These are phyloP conservation scores for Scalesia atractyloides DNA, from an alignment of 129 eudicot species.

Conservation along the genomic window DNA sequence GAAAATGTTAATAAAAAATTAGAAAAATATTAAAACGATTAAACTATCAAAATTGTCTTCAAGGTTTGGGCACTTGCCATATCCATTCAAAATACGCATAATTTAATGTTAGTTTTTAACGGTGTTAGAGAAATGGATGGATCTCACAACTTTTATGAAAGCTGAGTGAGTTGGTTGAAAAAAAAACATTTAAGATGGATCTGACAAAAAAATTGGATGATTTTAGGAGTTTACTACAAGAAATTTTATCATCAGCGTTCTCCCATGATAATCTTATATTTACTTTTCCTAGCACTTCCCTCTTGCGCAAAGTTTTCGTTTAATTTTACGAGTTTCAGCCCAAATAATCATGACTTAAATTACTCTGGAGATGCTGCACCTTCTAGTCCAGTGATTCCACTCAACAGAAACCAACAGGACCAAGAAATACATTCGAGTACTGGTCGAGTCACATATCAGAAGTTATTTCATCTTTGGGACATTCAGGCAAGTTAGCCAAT, in stretches of 20 bases:
- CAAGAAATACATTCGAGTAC: constrained; percentile 24
- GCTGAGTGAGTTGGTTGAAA: too few relatives aligned
- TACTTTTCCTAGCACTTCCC: constrained; percentile 12
- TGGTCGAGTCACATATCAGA: constrained; percentile 29
- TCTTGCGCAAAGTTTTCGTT: constrained; percentile 19
- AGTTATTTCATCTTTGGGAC: constrained; percentile 36
- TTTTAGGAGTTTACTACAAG: too few relatives aligned
- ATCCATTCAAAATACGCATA: too few relatives aligned
- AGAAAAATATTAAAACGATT: too few relatives aligned
- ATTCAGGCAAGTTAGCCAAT: constrained; percentile 35
- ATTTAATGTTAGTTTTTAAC: too few relatives aligned
- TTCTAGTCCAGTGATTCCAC: constrained; percentile 34
- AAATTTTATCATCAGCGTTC: neutral
- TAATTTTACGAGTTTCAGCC: constrained; percentile 29
- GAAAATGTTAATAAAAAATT: too few relatives aligned
- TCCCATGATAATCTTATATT: constrained; percentile 1
- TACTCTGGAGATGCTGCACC: constrained; percentile 35
- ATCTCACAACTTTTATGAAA: too few relatives aligned
- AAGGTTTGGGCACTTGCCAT: too few relatives aligned
- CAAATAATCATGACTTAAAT: constrained; percentile 22
- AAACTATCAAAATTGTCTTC: too few relatives aligned
- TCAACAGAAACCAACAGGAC: constrained; percentile 37
- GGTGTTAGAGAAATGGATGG: too few relatives aligned
- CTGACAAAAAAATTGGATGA: too few relatives aligned
- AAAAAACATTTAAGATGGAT: too few relatives aligned